Evolutionary conservation across 2,329 filamentous ascomycete genomes (phyloP), one percentile per base, ranked within the genome.

Genomic region (Fusarium multiceps): DNA sequence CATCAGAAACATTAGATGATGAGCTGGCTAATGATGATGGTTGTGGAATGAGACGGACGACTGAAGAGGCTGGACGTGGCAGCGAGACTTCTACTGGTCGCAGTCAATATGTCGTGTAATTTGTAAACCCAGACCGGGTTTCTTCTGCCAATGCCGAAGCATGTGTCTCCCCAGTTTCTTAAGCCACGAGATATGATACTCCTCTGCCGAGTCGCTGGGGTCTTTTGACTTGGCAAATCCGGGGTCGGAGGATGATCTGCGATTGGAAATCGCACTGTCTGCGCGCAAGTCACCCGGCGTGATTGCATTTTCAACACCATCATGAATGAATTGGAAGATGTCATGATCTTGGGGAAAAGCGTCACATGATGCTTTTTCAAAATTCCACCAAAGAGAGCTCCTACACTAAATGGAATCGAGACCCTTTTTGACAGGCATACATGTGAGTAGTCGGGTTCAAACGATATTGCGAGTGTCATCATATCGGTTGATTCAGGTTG

Each of bases 1-100:
- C 62, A 74, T 69, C 56, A 57, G 59, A 63, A 58, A 62, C 49
- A 47, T 21, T 42, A 21, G 30, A 55, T 54, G 66, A 71, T 74
- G 70, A 69, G 72, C 53, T 74, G 70, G 72, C 70, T 65, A 58
- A 73, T 69, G 60, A 72, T 68, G 66, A 66, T 60, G 60, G 45
- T 69, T 25, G 18, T 50, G 57, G 59, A 61, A 74, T 73, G 59
- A 47, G 55, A 53, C 55, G 23, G 56, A 59, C 66, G 61, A 72
- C 68, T 63, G 64, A 65, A 30, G 54, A 46, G 14, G 41, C 54
- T 40, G 54, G 65, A 72, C 56, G 72, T 66, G 64, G 60, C 69
- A 72, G 55, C 23, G 16, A 67, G 51, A 6, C 27, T 37, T 60
- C 48, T 50, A 73, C 69, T 74, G 69, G 69, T 40, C 47, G 42